Evolutionary conservation across 208 protist genomes (phyloP).

Genomic region (Porcisia deanei): DNA sequence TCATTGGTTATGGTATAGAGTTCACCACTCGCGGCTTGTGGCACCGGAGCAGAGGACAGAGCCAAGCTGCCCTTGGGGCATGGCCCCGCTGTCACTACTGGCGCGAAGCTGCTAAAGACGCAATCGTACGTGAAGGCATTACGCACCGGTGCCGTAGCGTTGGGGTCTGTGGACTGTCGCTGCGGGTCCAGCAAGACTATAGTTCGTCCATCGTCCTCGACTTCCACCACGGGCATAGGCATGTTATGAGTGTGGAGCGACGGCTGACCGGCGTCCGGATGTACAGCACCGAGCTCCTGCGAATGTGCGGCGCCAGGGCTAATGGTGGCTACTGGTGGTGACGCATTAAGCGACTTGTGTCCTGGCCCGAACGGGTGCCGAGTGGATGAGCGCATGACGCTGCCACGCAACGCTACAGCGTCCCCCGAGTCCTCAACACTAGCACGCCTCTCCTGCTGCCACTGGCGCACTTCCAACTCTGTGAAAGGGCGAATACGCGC

Average conservation of each 20-base stretch:
- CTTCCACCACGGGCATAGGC: conserved; percentile 49
- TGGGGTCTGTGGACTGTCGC: background rate
- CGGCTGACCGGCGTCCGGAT: background rate
- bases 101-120: conserved; percentile 61
- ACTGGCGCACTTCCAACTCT: conserved; percentile 37
- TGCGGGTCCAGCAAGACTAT: conserved; percentile 46
- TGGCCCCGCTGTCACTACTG: conserved; percentile 39
- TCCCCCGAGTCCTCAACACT: conserved; percentile 14
- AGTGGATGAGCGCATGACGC: conserved; percentile 4
- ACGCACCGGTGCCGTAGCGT: conserved; percentile 6
- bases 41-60: background rate
- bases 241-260: background rate
- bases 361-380: conserved; percentile 52
- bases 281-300: background rate
- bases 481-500: conserved; percentile 66
- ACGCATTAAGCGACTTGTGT: conserved; percentile 13
- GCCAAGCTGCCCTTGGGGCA: background rate
- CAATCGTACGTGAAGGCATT: conserved; percentile 64
- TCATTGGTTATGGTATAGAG: conserved; percentile 12
- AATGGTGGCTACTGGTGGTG: background rate
- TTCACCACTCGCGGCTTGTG: background rate
- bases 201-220: conserved; percentile 51
- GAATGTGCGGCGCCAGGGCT: background rate
- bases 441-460: conserved; percentile 26
- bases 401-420: background rate